Evolutionary conservation across 345 rosid genomes (phyloP).

Genomic region (Rhizophora mangle): DNA sequence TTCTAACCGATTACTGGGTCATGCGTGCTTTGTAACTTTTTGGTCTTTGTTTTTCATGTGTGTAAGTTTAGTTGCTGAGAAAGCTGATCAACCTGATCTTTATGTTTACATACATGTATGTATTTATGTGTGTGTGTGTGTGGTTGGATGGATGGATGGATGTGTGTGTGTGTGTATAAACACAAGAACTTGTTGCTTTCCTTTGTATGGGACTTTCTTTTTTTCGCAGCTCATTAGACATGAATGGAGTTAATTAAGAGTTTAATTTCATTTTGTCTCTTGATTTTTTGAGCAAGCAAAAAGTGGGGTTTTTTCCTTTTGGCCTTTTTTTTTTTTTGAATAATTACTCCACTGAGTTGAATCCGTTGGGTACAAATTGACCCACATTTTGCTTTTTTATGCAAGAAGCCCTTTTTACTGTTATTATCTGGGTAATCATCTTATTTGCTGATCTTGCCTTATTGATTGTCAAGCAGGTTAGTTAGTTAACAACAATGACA

Average conservation of each 20-base stretch:
- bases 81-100: not conserved
- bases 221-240: not conserved
- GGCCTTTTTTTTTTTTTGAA: not conserved
- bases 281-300: not conserved
- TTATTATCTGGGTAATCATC: constrained; percentile 10
- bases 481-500: constrained; percentile 47
- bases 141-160: not conserved
- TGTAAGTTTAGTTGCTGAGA: constrained; percentile 7
- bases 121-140: too few species aligned
- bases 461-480: constrained; percentile 18
- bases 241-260: not conserved
- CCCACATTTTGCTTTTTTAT: constrained; percentile 9
- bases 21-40: constrained; percentile 1
- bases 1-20: not conserved
- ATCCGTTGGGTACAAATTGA: constrained; percentile 20
- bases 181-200: not conserved
- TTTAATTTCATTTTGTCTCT: not conserved
- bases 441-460: constrained; percentile 6
- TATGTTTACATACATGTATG: too few species aligned
- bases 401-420: constrained; percentile 16
- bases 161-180: too few species aligned
- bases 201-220: not conserved
- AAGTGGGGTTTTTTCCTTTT: not conserved
- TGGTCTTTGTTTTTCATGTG: constrained; percentile 6
- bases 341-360: constrained; percentile 3